A percentile compares a stretch with the other conserved stretches of the same genome.
Evolutionary conservation across 768 basidiomycete species (phyloP).

Genomic region (Trametes cubensis): DNA sequence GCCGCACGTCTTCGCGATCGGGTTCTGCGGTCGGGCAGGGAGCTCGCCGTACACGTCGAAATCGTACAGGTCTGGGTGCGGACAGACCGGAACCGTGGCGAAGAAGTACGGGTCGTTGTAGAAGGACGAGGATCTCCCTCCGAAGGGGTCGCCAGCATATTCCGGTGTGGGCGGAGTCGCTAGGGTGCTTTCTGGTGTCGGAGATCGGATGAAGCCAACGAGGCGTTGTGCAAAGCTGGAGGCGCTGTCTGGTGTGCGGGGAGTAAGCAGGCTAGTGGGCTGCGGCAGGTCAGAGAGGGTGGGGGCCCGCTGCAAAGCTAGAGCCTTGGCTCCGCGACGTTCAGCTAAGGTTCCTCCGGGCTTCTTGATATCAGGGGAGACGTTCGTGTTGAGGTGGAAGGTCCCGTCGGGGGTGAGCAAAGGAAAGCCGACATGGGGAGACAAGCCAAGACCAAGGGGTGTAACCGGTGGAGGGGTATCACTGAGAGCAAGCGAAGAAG

Average conservation of each 20-base stretch:
- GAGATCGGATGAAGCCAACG: conserved; percentile 18
- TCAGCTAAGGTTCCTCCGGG: conserved; percentile 7
- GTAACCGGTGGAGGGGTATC: background rate
- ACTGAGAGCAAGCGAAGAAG: conserved; percentile 7
- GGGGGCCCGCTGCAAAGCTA: background rate
- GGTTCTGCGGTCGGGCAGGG: background rate
- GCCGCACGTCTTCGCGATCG: conserved; percentile 1
- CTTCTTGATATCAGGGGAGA: background rate
- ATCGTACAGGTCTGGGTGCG: conserved; percentile 17
- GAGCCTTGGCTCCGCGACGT: conserved; percentile 10
- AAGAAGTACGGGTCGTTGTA: conserved; percentile 14
- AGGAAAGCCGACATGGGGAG: background rate
- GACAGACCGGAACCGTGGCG: background rate
- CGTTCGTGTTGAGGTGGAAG: background rate
- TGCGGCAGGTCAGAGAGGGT: background rate
- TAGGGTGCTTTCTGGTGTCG: background rate
- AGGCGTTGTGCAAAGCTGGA: conserved; percentile 15
- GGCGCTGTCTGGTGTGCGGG: conserved; percentile 3
- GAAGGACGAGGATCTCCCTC: conserved; percentile 10
- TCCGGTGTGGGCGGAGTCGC: background rate
- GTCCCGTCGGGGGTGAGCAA: background rate
- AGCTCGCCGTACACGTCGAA: conserved; percentile 8
- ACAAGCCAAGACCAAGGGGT: background rate
- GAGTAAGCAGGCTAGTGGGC: conserved; percentile 1
- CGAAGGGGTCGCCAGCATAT: conserved; percentile 18